These are phyloP conservation scores for Margaritispora aquatica DNA, from an alignment of 495 filamentous ascomycete species.

Conservation along the genomic window DNA sequence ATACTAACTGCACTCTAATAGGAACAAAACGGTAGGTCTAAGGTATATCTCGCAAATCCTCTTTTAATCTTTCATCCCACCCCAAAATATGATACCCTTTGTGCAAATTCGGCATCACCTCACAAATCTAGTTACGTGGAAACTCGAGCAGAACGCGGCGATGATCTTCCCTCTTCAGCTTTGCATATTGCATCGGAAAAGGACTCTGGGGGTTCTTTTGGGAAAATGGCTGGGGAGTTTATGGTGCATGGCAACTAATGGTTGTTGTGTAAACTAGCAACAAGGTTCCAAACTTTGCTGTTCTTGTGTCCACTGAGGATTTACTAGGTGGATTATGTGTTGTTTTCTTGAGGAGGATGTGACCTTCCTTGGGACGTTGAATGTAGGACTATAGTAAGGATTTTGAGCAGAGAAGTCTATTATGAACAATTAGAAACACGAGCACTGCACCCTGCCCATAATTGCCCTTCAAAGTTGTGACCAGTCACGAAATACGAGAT, in stretches of 20 bases:
- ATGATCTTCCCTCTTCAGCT: slow-evolving; percentile 6
- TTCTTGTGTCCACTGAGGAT: too few species aligned
- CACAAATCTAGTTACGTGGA: slow-evolving; percentile 8
- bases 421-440: not conserved
- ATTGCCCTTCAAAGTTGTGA: too few species aligned
- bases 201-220: not conserved
- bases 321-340: not conserved
- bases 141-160: slow-evolving; percentile 10
- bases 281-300: too few species aligned
- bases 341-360: not conserved
- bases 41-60: slow-evolving; percentile 12
- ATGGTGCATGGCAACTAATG: not conserved
- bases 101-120: slow-evolving; percentile 6
- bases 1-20: slow-evolving; percentile 14
- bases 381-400: not conserved
- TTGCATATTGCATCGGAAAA: not conserved
- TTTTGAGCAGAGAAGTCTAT: not conserved
- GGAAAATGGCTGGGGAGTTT: not conserved
- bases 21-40: slow-evolving; percentile 11
- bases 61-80: slow-evolving; percentile 13
- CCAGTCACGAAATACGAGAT: too few species aligned
- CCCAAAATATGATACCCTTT: slow-evolving; percentile 19
- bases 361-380: not conserved
- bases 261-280: too few species aligned
- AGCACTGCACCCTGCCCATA: too few species aligned